phyloP scores from a whole-genome alignment of 2,329 filamentous ascomycete species.

The Diaporthe sp. region DNA sequence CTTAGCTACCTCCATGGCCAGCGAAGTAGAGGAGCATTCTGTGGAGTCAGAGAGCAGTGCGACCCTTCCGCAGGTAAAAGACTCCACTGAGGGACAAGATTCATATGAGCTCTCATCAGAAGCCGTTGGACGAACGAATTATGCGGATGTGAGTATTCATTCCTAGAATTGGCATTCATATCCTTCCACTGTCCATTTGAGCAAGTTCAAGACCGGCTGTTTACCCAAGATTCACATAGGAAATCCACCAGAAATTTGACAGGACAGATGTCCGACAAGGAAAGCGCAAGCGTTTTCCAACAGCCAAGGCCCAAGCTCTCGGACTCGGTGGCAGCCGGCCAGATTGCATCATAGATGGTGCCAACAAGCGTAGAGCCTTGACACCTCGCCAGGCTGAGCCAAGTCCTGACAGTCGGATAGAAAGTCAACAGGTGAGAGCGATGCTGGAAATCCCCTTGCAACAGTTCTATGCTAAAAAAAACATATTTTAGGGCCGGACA shows the following conservation, averaged over 20 bases:
- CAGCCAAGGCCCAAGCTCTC: neutral
- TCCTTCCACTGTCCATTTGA: neutral
- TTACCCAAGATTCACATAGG: neutral
- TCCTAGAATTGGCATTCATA: neutral
- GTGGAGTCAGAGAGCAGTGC: neutral
- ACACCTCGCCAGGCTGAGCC: neutral
- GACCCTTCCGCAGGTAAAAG: too few species aligned
- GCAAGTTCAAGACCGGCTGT: neutral
- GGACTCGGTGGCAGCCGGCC: neutral
- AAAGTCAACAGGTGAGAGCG: neutral
- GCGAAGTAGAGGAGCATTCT: too few species aligned
- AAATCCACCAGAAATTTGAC: neutral
- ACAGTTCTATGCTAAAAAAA: neutral
- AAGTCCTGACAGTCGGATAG: neutral
- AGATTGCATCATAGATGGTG: neutral
- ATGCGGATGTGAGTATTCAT: neutral
- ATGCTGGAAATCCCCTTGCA: neutral
- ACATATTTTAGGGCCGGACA: neutral
- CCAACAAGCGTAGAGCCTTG: neutral
- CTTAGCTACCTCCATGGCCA: neutral
- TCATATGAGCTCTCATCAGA: neutral
- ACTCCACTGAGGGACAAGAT: too few species aligned
- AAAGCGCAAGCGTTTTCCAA: conserved; percentile 4
- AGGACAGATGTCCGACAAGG: neutral
- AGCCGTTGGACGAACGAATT: too few species aligned